These are phyloP conservation scores for Chamaecyparis obtusa DNA, from an alignment of 75 land plant species.

Conservation along the genomic window DNA sequence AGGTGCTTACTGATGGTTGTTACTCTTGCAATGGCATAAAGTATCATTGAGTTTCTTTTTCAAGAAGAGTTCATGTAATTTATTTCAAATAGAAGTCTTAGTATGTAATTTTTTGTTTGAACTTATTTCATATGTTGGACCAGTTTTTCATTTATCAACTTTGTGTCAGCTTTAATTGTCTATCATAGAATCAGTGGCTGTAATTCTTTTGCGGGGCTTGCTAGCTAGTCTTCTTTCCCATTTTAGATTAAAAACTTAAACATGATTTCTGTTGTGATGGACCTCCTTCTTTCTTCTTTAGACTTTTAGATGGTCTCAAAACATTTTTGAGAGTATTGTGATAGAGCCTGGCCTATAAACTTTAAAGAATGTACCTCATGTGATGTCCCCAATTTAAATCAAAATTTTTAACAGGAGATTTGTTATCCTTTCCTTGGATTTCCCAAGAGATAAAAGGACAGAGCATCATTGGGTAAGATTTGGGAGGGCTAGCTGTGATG, in stretches of 20 bases:
- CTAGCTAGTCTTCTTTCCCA: not conserved
- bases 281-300: too few species aligned
- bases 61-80: not conserved
- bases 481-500: too few species aligned
- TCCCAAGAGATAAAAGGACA: too few species aligned
- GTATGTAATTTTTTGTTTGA: not conserved
- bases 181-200: not conserved
- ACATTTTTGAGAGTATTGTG: not conserved
- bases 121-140: not conserved
- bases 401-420: too few species aligned
- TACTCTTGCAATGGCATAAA: too few species aligned
- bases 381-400: too few species aligned
- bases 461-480: too few species aligned
- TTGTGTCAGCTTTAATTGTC: not conserved
- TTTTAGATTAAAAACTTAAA: not conserved
- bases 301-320: too few species aligned
- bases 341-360: not conserved
- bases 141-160: not conserved
- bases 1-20: too few species aligned
- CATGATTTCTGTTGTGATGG: not conserved
- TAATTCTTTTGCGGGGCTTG: not conserved
- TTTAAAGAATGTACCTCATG: not conserved
- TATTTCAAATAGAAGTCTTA: too few species aligned
- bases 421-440: too few species aligned
- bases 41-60: not conserved